Evolutionary conservation across 2,329 filamentous ascomycete species (phyloP).

Genomic region (Fusarium goolgardi): DNA sequence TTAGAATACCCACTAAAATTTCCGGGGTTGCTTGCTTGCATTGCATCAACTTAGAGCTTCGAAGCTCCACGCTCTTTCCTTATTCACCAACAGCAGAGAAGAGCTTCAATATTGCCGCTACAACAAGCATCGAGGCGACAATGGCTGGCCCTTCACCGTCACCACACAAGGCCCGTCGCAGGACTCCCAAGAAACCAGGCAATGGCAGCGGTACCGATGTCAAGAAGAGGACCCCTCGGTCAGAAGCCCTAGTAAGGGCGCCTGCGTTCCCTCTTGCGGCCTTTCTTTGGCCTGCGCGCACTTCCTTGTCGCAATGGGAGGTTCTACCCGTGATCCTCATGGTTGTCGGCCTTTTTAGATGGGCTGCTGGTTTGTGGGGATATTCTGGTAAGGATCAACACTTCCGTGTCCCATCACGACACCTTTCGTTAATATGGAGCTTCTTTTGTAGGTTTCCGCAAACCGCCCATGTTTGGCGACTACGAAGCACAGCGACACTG

Average conservation of each 20-base stretch:
- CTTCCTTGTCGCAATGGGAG: slow-evolving; percentile 90
- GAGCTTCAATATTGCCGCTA: slow-evolving; percentile 20
- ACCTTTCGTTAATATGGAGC: slow-evolving; percentile 30
- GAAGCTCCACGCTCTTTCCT: slow-evolving; percentile 33
- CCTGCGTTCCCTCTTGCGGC: slow-evolving; percentile 91
- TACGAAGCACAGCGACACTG: slow-evolving; percentile 98
- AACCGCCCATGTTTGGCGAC: slow-evolving; percentile 93
- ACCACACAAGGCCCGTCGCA: slow-evolving; percentile 70
- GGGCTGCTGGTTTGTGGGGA: slow-evolving; percentile 92
- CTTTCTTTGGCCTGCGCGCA: slow-evolving; percentile 93
- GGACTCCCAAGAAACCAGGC: slow-evolving; percentile 61
- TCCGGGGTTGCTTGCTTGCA: slow-evolving; percentile 31
- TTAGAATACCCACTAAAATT: slow-evolving; percentile 39
- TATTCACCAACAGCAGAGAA: slow-evolving; percentile 25
- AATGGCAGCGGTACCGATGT: slow-evolving; percentile 52
- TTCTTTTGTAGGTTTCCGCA: slow-evolving; percentile 74
- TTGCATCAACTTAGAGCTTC: slow-evolving; percentile 25
- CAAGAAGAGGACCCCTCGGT: slow-evolving; percentile 44
- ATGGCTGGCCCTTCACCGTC: slow-evolving; percentile 67
- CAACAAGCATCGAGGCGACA: slow-evolving; percentile 49
- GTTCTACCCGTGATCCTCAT: slow-evolving; percentile 89
- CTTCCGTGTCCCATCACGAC: slow-evolving; percentile 5
- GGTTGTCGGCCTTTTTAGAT: slow-evolving; percentile 89
- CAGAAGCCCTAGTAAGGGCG: slow-evolving; percentile 62
- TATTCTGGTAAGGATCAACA: slow-evolving; percentile 78